Evolutionary conservation across 805 yeast genomes (phyloP).

Genomic region (Dipodascus geniculatus): DNA sequence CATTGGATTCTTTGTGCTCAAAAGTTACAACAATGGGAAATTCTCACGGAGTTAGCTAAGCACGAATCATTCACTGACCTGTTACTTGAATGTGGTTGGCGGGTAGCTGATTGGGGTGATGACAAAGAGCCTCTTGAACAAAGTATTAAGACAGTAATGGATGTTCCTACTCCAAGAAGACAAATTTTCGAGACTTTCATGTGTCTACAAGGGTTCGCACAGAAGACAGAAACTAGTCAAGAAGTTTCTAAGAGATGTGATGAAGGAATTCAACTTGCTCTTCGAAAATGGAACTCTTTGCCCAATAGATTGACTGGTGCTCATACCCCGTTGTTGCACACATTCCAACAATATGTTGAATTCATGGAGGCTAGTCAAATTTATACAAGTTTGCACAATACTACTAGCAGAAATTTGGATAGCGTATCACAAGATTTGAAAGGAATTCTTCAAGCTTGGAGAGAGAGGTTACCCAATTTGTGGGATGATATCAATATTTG

Average conservation of each 20-base stretch:
- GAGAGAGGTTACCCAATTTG: conserved; percentile 88
- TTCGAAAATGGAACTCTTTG: conserved; percentile 85
- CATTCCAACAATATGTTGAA: conserved; percentile 95
- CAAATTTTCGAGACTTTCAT: conserved; percentile 92
- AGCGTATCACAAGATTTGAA: conserved; percentile 89
- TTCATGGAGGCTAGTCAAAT: conserved; percentile 96
- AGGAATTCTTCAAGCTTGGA: conserved; percentile 92
- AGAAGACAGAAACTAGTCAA: conserved; percentile 73
- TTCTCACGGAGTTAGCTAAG: conserved; percentile 87
- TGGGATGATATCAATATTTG: conserved; percentile 98
- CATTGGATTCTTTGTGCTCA: conserved; percentile 98
- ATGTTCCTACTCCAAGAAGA: conserved; percentile 95
- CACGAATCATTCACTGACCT: conserved; percentile 97
- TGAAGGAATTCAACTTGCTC: conserved; percentile 88
- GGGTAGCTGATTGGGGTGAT: conserved; percentile 96
- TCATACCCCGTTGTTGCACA: conserved; percentile 80
- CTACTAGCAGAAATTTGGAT: conserved; percentile 87
- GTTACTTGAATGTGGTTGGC: conserved; percentile 97
- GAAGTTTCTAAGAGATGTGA: conserved; percentile 82
- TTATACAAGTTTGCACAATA: conserved; percentile 73
- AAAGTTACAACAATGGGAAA: conserved; percentile 96
- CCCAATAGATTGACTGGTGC: conserved; percentile 69
- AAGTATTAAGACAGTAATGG: conserved; percentile 92
- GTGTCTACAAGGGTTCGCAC: conserved; percentile 86
- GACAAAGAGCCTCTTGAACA: conserved; percentile 92